Evolutionary conservation across 192 early-diverging fungal genomes (phyloP).

Genomic region (Rhizophagus clarus): DNA sequence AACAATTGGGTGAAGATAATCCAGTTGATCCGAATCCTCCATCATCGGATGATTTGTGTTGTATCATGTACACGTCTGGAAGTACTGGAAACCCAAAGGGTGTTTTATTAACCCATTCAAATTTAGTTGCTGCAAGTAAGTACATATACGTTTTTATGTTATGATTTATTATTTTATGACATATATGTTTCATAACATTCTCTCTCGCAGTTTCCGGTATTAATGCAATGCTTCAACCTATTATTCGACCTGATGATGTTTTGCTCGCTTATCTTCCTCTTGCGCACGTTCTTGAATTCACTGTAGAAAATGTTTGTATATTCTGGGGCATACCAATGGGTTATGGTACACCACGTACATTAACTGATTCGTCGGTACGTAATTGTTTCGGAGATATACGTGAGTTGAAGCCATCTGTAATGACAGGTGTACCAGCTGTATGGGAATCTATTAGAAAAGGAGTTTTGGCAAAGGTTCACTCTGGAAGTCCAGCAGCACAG

Average conservation of each 20-base stretch:
- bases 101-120: conserved; percentile 81
- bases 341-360: conserved; percentile 69
- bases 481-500: conserved; percentile 55
- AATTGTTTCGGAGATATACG: conserved; percentile 74
- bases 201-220: conserved; percentile 55
- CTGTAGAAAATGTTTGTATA: conserved; percentile 73
- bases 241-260: conserved; percentile 56
- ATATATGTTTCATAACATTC: neutral
- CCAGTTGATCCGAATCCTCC: conserved; percentile 69
- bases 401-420: conserved; percentile 70
- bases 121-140: conserved; percentile 76
- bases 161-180: neutral
- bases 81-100: conserved; percentile 95
- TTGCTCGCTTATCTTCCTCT: conserved; percentile 85
- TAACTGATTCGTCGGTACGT: conserved; percentile 67
- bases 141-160: neutral
- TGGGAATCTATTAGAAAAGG: conserved; percentile 89
- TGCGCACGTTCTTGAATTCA: conserved; percentile 89
- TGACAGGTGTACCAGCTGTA: conserved; percentile 85
- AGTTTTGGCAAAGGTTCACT: conserved; percentile 66
- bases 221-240: conserved; percentile 49
- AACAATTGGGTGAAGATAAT: conserved; percentile 62
- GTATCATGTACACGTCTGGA: conserved; percentile 91
- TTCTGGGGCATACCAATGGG: conserved; percentile 70
- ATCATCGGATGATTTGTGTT: conserved; percentile 67